Evolutionary conservation across 495 filamentous ascomycete genomes (phyloP).

Genomic region (Lophium mytilinum): DNA sequence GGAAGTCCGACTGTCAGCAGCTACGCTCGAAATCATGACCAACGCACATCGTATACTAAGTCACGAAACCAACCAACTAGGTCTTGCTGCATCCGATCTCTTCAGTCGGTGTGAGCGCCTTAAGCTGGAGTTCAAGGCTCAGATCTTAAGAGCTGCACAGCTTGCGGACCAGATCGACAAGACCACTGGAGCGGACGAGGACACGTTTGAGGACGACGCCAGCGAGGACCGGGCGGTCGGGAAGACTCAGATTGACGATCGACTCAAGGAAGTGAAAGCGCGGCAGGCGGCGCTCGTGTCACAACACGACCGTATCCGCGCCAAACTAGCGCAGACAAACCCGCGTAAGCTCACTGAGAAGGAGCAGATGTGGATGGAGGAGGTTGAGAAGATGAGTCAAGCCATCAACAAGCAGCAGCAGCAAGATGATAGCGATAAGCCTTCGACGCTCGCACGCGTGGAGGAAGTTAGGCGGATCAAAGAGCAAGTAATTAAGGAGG

Average conservation of each 20-base stretch:
- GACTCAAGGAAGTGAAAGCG: conserved; percentile 51
- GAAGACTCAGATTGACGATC: conserved; percentile 48
- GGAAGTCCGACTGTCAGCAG: conserved; percentile 63
- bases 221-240: conserved; percentile 34
- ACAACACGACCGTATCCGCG: conserved; percentile 57
- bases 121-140: conserved; percentile 60
- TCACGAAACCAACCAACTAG: conserved; percentile 62
- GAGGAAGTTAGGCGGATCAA: conserved; percentile 22
- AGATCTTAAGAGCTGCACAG: conserved; percentile 61
- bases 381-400: conserved; percentile 24
- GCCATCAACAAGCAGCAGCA: conserved; percentile 8
- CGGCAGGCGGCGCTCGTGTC: conserved; percentile 51
- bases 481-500: conserved; percentile 17
- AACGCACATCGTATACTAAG: conserved; percentile 69
- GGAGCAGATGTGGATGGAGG: conserved; percentile 27
- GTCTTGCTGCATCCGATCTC: conserved; percentile 68
- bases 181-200: conserved; percentile 49
- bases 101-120: conserved; percentile 71
- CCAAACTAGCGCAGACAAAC: conserved; percentile 48
- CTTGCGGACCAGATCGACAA: conserved; percentile 57
- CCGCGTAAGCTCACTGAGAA: conserved; percentile 54
- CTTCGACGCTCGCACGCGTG: conserved; percentile 18
- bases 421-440: conserved; percentile 12
- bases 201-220: conserved; percentile 37
- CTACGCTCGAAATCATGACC: conserved; percentile 66